Evolutionary conservation across 257 asterid species (phyloP).

Genomic region (Fraxinus americana): DNA sequence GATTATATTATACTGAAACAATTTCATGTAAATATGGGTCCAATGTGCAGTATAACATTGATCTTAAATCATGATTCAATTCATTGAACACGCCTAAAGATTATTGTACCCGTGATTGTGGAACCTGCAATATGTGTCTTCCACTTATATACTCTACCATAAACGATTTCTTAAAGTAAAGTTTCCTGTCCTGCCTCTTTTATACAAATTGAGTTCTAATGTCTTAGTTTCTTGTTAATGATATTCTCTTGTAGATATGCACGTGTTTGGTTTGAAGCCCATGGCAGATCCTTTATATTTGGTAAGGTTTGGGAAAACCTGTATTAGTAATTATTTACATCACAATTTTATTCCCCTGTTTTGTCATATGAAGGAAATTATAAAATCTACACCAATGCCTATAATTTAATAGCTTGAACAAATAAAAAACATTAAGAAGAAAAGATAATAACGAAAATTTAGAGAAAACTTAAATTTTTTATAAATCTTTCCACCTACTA

Average conservation of each 20-base stretch:
- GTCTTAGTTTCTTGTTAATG: slow-evolving; percentile 33
- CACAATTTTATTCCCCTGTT: neutral
- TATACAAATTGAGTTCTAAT: slow-evolving; percentile 23
- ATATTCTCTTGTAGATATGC: slow-evolving; percentile 76
- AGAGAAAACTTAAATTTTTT: neutral
- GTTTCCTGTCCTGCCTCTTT: slow-evolving; percentile 20
- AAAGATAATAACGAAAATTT: neutral
- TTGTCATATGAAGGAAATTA: neutral
- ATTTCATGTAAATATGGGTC: neutral
- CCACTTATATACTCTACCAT: slow-evolving; percentile 14
- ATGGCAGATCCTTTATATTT: slow-evolving; percentile 81
- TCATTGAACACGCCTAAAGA: slow-evolving; percentile 5
- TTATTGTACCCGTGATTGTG: slow-evolving; percentile 13
- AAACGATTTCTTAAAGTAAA: neutral
- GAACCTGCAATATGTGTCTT: slow-evolving; percentile 7
- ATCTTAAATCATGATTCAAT: neutral
- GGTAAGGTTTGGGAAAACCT: slow-evolving; percentile 56
- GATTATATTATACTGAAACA: neutral
- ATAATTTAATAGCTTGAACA: neutral
- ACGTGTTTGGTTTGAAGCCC: slow-evolving; percentile 83
- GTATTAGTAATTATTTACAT: slow-evolving; percentile 26
- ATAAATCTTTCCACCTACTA: neutral
- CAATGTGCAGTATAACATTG: neutral
- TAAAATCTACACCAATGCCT: neutral
- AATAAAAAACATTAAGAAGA: neutral